Conservation (phyloP, 192 early-diverging fungal genomes). For the Rhizoclosmatium globosum region DNA sequence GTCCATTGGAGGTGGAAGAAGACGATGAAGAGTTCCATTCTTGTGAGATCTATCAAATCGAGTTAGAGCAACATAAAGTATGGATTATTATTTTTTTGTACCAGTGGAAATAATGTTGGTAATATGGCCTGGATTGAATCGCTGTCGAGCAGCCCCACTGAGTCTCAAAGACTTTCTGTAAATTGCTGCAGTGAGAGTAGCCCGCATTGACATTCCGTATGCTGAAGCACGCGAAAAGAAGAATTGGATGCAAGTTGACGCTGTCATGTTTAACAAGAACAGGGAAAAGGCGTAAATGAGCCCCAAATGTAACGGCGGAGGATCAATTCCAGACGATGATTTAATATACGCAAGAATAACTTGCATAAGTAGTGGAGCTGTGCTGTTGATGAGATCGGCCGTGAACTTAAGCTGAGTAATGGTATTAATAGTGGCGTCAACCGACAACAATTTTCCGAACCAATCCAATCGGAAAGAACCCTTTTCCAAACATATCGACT, state of each 20-base stretch:
- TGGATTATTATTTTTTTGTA: background rate
- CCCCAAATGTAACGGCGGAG: slow-evolving; percentile 17
- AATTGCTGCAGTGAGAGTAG: slow-evolving; percentile 59
- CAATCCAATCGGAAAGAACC: slow-evolving; percentile 39
- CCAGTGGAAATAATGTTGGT: slow-evolving; percentile 63
- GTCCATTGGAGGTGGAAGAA: slow-evolving; percentile 37
- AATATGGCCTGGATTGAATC: slow-evolving; percentile 68
- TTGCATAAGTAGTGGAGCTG: slow-evolving; percentile 59
- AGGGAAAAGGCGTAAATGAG: slow-evolving; percentile 35
- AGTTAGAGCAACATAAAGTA: background rate
- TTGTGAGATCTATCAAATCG: slow-evolving; percentile 22
- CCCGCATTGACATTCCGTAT: slow-evolving; percentile 44
- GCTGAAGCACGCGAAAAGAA: slow-evolving; percentile 24
- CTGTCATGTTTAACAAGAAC: slow-evolving; percentile 32
- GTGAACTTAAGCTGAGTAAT: slow-evolving; percentile 40
- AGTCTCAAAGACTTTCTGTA: slow-evolving; percentile 68
- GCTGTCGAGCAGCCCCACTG: slow-evolving; percentile 57
- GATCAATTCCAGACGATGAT: slow-evolving; percentile 8
- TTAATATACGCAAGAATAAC: slow-evolving; percentile 49
- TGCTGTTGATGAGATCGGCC: slow-evolving; percentile 45
- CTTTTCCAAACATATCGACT: slow-evolving; percentile 37
- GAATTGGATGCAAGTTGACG: slow-evolving; percentile 29
- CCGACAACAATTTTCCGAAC: background rate
- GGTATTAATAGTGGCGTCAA: background rate
- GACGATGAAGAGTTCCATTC: slow-evolving; percentile 34